A percentile compares a stretch with the other conserved stretches of the same genome.
These are phyloP conservation scores for Wickerhamiella brachini DNA, from an alignment of 805 yeast genomes.

Conservation along the genomic window DNA sequence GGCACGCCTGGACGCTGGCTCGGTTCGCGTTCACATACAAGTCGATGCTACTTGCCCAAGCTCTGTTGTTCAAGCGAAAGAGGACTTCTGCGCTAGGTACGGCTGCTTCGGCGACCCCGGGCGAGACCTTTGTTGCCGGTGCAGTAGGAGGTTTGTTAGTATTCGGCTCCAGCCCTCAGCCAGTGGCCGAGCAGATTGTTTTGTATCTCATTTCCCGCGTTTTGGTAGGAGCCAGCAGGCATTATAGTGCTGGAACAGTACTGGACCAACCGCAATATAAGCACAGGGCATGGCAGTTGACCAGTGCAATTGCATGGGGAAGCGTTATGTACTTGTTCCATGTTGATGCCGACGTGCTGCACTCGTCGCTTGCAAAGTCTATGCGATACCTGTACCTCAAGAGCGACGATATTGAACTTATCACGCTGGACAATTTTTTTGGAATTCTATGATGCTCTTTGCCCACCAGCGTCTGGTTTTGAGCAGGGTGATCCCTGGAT, in stretches of 20 bases:
- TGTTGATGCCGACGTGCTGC: constrained; percentile 46
- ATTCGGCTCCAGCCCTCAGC: constrained; percentile 28
- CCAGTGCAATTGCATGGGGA: constrained; percentile 60
- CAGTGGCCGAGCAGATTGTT: constrained; percentile 58
- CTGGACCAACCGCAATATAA: constrained; percentile 13
- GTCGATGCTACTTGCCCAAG: constrained; percentile 21
- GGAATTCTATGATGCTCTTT: background rate
- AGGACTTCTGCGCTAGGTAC: constrained; percentile 7
- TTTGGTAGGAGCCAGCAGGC: constrained; percentile 37
- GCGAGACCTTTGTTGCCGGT: constrained; percentile 26
- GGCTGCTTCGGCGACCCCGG: constrained; percentile 10
- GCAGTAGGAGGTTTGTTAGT: constrained; percentile 29
- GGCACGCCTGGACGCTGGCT: constrained; percentile 44
- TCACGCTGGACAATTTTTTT: constrained; percentile 13
- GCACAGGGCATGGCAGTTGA: constrained; percentile 38
- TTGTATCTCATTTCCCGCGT: constrained; percentile 62
- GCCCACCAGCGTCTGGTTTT: too few relatives aligned
- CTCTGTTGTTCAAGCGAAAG: constrained; percentile 13
- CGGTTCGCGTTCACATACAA: constrained; percentile 43
- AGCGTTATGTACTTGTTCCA: constrained; percentile 58
- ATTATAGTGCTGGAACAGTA: constrained; percentile 10
- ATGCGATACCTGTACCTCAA: constrained; percentile 64
- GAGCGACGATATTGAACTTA: constrained; percentile 8
- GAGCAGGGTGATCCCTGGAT: too few relatives aligned
- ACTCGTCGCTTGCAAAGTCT: constrained; percentile 48